Base-by-base conservation (phyloP, 2,329 filamentous ascomycete species). In the Cadophora luteo-olivacea region DNA sequence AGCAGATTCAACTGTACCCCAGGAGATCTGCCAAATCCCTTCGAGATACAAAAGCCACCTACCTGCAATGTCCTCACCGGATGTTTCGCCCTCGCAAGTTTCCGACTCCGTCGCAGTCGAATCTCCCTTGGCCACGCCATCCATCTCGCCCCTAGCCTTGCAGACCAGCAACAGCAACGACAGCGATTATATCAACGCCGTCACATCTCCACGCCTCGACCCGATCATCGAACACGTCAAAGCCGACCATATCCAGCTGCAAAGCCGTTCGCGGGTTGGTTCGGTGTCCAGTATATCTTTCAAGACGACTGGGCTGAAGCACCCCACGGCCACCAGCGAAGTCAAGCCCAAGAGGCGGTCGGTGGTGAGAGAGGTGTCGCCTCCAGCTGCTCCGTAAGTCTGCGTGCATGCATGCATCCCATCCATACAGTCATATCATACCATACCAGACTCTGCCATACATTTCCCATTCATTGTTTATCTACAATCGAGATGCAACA, bases 381-480 rank as follows among this genome's bases (percentile, higher is more conserved):
- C 80, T 65, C 80, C 80, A 67, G 79, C 80, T 55, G 73, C 77
- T 63, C 68, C 75, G 78, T 80, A 74, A 77, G 78, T 76, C 16
- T 38, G 66, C 61, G 33, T 55, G 62, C 66, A 57, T 67, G 61
- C 38, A 19, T 55, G 45, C 38, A 19, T 55, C 36, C 52, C 29
- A 29, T 29, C 36, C 36, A 38, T 38, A 38, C 29, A 36, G 19
- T 32, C 32, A 22, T 25, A 14, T 12, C 33, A 38, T 58, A 38
- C 36, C 57, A 29, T 29, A 29, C 29, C 29, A 29, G n/a, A n/a
- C n/a, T n/a, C n/a, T 29, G 3, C 29, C 29, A 29, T 29, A 5
- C 29, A 29, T 7, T 25, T 11, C 12, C 38, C n/a, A 7, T 22
- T 29, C 14, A 41, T 60, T 45, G 57, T 29, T 19, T 22, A 2